These are phyloP conservation scores for Hyparrhenia diplandra DNA, from an alignment of 176 grass and related monocot genomes.

Conservation along the genomic window DNA sequence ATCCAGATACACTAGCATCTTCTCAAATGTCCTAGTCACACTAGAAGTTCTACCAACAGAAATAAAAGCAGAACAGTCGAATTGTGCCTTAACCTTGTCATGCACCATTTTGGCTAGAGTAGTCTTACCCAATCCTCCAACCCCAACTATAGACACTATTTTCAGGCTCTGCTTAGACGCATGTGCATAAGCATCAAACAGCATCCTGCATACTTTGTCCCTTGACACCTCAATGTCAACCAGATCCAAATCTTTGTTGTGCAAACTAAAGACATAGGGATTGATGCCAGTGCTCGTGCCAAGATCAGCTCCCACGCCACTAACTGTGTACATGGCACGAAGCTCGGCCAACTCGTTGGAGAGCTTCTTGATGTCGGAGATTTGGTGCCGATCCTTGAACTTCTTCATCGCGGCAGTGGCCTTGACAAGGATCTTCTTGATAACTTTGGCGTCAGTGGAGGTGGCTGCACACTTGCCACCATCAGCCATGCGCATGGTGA, in stretches of 20 bases:
- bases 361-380: neutral
- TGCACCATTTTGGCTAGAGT: neutral
- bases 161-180: neutral
- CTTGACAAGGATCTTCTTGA: neutral
- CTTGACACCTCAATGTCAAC: neutral
- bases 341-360: neutral
- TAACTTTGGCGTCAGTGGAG: neutral
- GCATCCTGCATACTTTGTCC: neutral
- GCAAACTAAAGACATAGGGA: neutral
- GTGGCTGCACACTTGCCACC: fast-evolving
- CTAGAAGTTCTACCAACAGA: neutral
- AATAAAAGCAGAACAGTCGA: neutral
- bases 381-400: neutral
- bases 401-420: neutral
- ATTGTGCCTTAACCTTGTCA: neutral
- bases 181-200: neutral
- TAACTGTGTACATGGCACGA: neutral
- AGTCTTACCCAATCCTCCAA: neutral
- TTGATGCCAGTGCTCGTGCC: neutral
- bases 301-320: fast-evolving
- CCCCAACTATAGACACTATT: neutral
- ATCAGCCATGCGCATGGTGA: neutral
- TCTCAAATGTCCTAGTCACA: neutral
- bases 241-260: neutral
- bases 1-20: neutral